Percentiles rank a stretch among this genome's conserved stretches.
phyloP scores from a whole-genome alignment of 2,329 filamentous ascomycete genomes.

The Lasiodiplodia sp. region DNA sequence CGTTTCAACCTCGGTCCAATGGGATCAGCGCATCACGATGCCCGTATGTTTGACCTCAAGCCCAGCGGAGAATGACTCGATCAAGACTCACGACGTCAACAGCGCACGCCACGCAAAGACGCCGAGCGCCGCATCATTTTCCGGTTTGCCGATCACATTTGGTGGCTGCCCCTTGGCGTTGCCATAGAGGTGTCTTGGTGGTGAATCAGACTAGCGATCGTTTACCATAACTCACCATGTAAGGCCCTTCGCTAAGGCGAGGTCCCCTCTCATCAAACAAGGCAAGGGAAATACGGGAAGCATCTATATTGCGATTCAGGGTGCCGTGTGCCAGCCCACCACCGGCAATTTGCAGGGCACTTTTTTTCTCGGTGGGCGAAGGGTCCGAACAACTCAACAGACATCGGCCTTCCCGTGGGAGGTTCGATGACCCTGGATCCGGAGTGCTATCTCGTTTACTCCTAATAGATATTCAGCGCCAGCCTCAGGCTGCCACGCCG shows the following conservation, averaged over 20 bases:
- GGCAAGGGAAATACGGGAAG: slow-evolving; percentile 12
- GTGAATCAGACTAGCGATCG: background rate
- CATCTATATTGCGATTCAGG: slow-evolving; percentile 5
- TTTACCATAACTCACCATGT: background rate
- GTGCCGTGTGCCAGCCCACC: background rate
- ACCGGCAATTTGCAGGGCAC: background rate
- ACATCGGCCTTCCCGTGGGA: background rate
- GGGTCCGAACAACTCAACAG: background rate
- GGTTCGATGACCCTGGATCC: slow-evolving; percentile 7
- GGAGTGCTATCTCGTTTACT: slow-evolving; percentile 10
- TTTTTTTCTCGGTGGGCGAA: slow-evolving; percentile 1
- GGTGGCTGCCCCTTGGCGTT: background rate
- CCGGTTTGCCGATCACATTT: slow-evolving; percentile 3
- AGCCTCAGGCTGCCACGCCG: slow-evolving; percentile 15
- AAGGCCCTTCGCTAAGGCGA: slow-evolving; percentile 2
- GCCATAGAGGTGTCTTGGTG: background rate
- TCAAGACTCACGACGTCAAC: background rate
- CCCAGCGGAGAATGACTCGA: slow-evolving; percentile 5
- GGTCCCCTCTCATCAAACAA: slow-evolving; percentile 24
- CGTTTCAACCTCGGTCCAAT: slow-evolving; percentile 5
- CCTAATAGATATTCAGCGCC: background rate
- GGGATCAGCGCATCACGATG: slow-evolving; percentile 1
- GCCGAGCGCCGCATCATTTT: background rate
- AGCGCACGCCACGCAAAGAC: background rate
- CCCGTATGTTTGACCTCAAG: background rate